Conservation (phyloP, 148 eudicot species). For the Cornus florida region DNA sequence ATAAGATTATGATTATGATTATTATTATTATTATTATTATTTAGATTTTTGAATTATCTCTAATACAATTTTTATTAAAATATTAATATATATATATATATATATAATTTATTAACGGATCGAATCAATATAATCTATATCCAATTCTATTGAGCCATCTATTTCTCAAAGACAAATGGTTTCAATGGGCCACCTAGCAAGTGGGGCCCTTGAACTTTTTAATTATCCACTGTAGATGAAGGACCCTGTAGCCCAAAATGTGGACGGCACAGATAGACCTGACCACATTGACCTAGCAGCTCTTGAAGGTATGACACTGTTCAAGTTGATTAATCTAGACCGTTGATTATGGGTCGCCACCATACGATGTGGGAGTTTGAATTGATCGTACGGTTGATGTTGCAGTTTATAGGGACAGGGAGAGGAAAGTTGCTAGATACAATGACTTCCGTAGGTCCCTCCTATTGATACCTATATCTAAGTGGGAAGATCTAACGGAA, state of each 20-base stretch:
- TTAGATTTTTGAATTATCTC: no score
- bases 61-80: no score
- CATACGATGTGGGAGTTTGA: not conserved
- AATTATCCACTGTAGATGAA: conserved; percentile 43
- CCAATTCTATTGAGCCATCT: no score
- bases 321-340: not conserved
- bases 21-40: no score
- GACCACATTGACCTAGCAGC: conserved; percentile 39
- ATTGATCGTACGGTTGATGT: not conserved
- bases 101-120: no score
- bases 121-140: no score
- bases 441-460: conserved; percentile 36
- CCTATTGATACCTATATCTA: conserved; percentile 38
- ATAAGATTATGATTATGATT: no score
- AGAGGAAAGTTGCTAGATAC: conserved; percentile 44
- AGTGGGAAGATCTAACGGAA: conserved; percentile 50
- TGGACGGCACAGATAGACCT: conserved; percentile 35
- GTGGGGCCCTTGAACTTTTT: conserved; percentile 47
- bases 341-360: not conserved
- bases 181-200: conserved; percentile 49
- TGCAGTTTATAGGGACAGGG: conserved; percentile 49
- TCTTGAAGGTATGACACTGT: conserved; percentile 30
- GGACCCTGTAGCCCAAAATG: conserved; percentile 31
- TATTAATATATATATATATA: no score
- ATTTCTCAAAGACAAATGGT: conserved; percentile 39